These are phyloP conservation scores for Alternaria infectoria DNA, from an alignment of 2,329 filamentous ascomycete species.

Conservation along the genomic window DNA sequence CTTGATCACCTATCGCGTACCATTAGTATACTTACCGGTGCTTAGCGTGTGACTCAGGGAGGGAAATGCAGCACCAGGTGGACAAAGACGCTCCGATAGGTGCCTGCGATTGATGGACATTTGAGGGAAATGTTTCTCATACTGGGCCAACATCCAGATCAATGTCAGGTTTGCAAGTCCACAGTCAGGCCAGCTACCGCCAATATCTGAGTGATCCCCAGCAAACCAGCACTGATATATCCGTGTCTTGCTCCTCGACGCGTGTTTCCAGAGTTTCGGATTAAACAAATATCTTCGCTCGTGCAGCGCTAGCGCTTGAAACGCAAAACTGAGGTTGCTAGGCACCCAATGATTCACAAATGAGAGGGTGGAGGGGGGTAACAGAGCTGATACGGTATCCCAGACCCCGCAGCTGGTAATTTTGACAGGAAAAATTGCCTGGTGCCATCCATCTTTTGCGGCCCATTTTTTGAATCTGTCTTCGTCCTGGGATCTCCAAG, in stretches of 20 bases:
- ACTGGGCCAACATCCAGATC: background rate
- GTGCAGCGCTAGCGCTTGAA: background rate
- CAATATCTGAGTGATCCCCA: background rate
- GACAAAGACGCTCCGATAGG: no score
- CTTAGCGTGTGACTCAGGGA: no score
- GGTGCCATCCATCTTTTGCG: accelerated
- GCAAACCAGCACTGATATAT: background rate
- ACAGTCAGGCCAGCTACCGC: background rate
- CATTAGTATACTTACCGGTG: no score
- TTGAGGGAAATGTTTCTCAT: accelerated
- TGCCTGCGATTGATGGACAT: no score
- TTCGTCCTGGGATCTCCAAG: background rate
- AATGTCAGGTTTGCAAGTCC: background rate
- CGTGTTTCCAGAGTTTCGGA: background rate
- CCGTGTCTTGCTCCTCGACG: accelerated
- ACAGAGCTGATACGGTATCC: background rate
- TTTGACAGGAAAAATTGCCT: background rate
- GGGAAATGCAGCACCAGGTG: no score
- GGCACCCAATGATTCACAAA: background rate
- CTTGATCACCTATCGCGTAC: no score
- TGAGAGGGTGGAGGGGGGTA: background rate
- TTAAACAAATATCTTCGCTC: accelerated
- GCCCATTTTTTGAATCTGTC: no score
- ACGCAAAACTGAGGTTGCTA: accelerated
- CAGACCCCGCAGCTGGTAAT: background rate